phyloP scores from a whole-genome alignment of 768 basidiomycete genomes.

The Boletus rubroflammeus region DNA sequence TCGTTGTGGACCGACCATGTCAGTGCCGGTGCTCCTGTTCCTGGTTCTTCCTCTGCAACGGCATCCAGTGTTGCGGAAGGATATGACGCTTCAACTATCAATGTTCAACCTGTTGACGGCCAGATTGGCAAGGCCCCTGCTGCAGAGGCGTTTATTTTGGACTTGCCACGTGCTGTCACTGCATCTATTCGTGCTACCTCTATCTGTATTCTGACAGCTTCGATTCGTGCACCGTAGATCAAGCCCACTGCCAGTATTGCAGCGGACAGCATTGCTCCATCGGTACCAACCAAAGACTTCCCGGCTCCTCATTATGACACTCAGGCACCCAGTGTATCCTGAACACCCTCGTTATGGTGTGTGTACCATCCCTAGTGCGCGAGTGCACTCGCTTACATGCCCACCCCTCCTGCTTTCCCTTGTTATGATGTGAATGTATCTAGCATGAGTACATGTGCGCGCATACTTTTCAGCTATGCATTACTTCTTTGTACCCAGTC shows the following conservation, averaged over 20 bases:
- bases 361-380: too few species aligned
- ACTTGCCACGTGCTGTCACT: constrained; percentile 16
- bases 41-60: constrained; percentile 27
- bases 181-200: constrained; percentile 14
- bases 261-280: constrained; percentile 24
- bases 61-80: constrained; percentile 26
- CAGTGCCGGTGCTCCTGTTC: constrained; percentile 47
- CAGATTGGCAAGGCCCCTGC: constrained; percentile 22
- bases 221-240: constrained; percentile 21
- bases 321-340: too few species aligned
- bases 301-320: too few species aligned
- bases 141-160: not conserved
- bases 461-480: too few species aligned
- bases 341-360: too few species aligned
- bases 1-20: constrained; percentile 89
- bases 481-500: too few species aligned
- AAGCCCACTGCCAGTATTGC: constrained; percentile 19
- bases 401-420: too few species aligned
- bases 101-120: constrained; percentile 13
- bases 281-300: constrained; percentile 29
- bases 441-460: too few species aligned
- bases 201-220: constrained; percentile 15
- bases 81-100: constrained; percentile 24
- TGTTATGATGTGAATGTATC: too few species aligned
- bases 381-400: too few species aligned